phyloP scores from a whole-genome alignment of 2,329 filamentous ascomycete genomes.

The Ceratocystis variospora region DNA sequence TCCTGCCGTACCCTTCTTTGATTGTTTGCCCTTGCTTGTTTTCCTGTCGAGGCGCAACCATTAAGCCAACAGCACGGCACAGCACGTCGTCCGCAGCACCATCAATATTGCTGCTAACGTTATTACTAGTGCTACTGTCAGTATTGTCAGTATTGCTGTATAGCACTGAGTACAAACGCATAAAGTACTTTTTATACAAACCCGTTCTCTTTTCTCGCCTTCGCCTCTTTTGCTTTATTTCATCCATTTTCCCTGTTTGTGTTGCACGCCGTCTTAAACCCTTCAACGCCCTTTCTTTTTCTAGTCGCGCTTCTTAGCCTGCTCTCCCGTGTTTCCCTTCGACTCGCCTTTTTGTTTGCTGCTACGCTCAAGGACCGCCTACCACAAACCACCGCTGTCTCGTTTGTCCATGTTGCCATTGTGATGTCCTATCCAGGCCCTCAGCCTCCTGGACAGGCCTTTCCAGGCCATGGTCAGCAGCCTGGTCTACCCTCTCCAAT shows the following conservation, averaged over 20 bases:
- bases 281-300: background rate
- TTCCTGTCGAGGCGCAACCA: background rate
- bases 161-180: too few relatives aligned
- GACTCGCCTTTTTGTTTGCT: background rate
- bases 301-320: background rate
- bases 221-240: background rate
- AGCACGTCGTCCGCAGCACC: background rate
- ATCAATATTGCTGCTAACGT: background rate
- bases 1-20: too few relatives aligned
- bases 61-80: background rate
- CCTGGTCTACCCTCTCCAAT: conserved; percentile 19
- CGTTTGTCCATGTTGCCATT: conserved; percentile 20
- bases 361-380: background rate
- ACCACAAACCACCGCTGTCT: background rate
- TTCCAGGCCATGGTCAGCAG: conserved; percentile 23
- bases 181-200: background rate
- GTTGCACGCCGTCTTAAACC: background rate
- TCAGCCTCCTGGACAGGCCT: conserved; percentile 25
- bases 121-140: background rate
- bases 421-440: conserved; percentile 29
- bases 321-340: background rate
- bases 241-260: background rate
- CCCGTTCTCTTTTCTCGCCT: background rate
- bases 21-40: too few relatives aligned
- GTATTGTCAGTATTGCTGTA: background rate